These are phyloP conservation scores for Ceratobasidium sp. DNA, from an alignment of 1,284 basidiomycete species.

Conservation along the genomic window DNA sequence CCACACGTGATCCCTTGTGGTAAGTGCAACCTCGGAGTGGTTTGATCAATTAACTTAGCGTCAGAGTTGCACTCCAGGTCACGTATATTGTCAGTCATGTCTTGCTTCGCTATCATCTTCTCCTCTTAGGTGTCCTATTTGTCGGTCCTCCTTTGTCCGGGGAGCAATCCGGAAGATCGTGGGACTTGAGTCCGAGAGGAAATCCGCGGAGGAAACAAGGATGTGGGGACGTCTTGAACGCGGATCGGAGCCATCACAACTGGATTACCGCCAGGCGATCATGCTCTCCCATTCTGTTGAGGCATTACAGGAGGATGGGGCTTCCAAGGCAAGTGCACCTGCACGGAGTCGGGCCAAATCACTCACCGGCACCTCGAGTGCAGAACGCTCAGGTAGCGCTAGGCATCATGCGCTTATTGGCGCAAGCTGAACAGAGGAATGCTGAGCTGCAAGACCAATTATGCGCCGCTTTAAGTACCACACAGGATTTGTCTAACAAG, in stretches of 20 bases:
- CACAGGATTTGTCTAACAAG: neutral
- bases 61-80: neutral
- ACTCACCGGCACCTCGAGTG: too few species aligned
- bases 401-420: too few species aligned
- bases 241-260: too few species aligned
- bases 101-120: conserved; percentile 10
- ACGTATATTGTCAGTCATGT: conserved; percentile 26
- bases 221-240: too few species aligned
- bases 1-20: conserved; percentile 20
- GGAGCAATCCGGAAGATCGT: neutral
- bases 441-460: neutral
- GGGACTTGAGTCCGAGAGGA: too few species aligned
- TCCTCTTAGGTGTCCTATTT: conserved; percentile 19
- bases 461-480: neutral
- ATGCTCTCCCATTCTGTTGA: too few species aligned
- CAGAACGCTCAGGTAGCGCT: too few species aligned
- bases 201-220: neutral
- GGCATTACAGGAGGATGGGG: too few species aligned
- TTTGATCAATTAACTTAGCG: neutral
- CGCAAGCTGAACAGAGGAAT: neutral
- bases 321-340: too few species aligned
- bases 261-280: too few species aligned
- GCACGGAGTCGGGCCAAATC: too few species aligned
- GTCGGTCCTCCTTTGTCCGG: neutral
- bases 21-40: neutral